Percentiles rank a stretch among this genome's conserved stretches.
Conservation (phyloP, 1,284 basidiomycete genomes). For the Xanthoconium separans region DNA sequence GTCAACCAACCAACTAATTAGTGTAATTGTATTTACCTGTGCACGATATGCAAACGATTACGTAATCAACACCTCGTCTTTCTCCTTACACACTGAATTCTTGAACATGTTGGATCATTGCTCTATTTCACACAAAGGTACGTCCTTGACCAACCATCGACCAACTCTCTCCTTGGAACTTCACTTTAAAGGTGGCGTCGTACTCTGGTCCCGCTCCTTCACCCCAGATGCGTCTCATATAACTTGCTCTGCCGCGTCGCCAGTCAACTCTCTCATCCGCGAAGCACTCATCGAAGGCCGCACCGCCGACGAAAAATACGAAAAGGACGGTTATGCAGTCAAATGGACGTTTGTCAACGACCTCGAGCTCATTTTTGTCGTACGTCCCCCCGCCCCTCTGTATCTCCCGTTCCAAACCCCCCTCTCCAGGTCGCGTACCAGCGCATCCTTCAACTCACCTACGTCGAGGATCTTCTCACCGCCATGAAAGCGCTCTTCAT, state of each 20-base stretch:
- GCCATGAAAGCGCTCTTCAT: slow-evolving; percentile 84
- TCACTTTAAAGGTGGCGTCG: slow-evolving; percentile 69
- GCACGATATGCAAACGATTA: slow-evolving; percentile 10
- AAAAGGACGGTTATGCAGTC: slow-evolving; percentile 90
- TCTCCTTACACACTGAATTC: too few species aligned
- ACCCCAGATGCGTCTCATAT: slow-evolving; percentile 79
- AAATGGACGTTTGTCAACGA: slow-evolving; percentile 94
- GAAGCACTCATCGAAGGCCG: slow-evolving; percentile 89
- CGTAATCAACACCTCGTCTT: slow-evolving; percentile 5
- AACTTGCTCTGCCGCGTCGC: slow-evolving; percentile 76
- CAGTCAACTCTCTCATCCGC: slow-evolving; percentile 86
- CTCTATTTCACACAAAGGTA: slow-evolving; percentile 88
- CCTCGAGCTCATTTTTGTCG: slow-evolving; percentile 92
- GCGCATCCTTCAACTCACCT: slow-evolving; percentile 92
- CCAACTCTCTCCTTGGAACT: not conserved
- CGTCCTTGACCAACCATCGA: not conserved
- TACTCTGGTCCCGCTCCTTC: slow-evolving; percentile 92
- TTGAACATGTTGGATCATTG: slow-evolving; percentile 79
- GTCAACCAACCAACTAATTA: slow-evolving; percentile 9
- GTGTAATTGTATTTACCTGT: slow-evolving; percentile 8
- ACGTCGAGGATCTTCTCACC: slow-evolving; percentile 85
- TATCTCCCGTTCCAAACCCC: not conserved
- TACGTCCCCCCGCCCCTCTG: slow-evolving; percentile 40
- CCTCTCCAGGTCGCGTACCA: slow-evolving; percentile 87
- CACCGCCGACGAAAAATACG: slow-evolving; percentile 75